phyloP scores from a whole-genome alignment of 176 grass and related monocot genomes.

The Triticum monococcum region DNA sequence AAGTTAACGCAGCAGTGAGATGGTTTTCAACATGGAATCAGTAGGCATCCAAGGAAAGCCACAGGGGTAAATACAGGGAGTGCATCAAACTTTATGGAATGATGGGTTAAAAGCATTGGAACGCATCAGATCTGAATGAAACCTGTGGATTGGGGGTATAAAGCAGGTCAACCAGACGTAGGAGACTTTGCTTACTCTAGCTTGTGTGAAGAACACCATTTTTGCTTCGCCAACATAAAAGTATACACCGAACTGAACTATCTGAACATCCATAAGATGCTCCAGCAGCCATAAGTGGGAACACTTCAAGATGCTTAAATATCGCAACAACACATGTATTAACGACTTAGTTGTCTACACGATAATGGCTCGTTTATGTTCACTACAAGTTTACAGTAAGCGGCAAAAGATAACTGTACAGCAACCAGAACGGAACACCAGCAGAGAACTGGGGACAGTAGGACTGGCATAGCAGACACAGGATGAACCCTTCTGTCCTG shows the following conservation, averaged over 20 bases:
- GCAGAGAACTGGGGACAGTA: not conserved
- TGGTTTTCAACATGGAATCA: not conserved
- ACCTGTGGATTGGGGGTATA: not conserved
- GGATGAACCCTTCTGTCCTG: not conserved
- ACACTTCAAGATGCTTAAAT: constrained; percentile 13
- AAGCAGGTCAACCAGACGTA: constrained; percentile 20
- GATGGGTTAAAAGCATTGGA: not conserved
- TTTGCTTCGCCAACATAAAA: not conserved
- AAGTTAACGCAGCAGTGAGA: not conserved
- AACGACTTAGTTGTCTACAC: not conserved
- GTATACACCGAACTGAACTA: not conserved
- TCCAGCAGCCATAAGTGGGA: constrained; percentile 9
- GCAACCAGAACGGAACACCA: not conserved
- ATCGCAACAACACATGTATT: not conserved
- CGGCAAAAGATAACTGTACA: not conserved
- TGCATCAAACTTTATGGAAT: not conserved
- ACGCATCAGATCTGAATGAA: not conserved
- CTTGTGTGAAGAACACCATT: not conserved
- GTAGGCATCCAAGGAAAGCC: not conserved
- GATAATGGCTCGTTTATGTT: not conserved
- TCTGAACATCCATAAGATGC: constrained; percentile 32
- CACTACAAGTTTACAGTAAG: not conserved
- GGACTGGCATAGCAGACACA: not conserved
- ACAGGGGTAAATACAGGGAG: not conserved
- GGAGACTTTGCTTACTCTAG: constrained; percentile 21